Evolutionary conservation across 768 basidiomycete genomes (phyloP), one percentile per base, ranked within the genome.

Genomic region (Kwoniella newhampshirensis): DNA sequence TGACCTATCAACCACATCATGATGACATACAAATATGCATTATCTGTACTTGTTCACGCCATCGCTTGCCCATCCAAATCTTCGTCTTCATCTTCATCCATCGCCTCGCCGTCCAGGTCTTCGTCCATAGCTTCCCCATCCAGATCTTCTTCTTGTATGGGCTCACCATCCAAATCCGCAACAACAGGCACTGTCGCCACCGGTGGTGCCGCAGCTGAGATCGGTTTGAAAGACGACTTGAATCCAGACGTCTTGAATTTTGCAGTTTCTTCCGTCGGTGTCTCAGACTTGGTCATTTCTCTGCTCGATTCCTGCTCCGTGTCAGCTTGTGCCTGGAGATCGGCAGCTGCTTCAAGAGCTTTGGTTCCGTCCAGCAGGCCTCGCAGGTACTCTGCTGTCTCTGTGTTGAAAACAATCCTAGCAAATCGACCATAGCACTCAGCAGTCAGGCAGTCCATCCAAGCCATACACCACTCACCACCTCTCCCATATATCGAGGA

Each of bases 401-500:
- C 89, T 2, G 87, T 88, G 50, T 89, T 82, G 73, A 98, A 98
- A 28, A 97, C 89, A 56, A 98, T 93, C 92, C 77, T 77, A n/a
- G n/a, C n/a, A n/a, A n/a, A n/a, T n/a, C n/a, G n/a, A n/a, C 32
- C 2, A 37, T n/a, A 37, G 36, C 9, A 37, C 36, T 37, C 36
- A 37, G 36, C n/a, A 9, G 36, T 37, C 36, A 9, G 9, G 11
- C 11, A 37, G 36, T 37, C 11, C 36, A 9, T 9, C 36, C 36
- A n/a, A n/a, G 15, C n/a, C 8, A 35, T n/a, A 23, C 2, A 43
- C 21, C 15, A 70, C 77, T 48, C 42, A 77, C 77, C 93, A 94
- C 73, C 96, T 87, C 71, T 97, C 96, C 92, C 96, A 97, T 27
- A 97, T 87, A 68, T 97, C 93, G 4, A 98, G 82, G 17, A 98